Evolutionary conservation across 306 rosid genomes (phyloP), one percentile per base, ranked within the genome.

Genomic region (Vigna unguiculata): DNA sequence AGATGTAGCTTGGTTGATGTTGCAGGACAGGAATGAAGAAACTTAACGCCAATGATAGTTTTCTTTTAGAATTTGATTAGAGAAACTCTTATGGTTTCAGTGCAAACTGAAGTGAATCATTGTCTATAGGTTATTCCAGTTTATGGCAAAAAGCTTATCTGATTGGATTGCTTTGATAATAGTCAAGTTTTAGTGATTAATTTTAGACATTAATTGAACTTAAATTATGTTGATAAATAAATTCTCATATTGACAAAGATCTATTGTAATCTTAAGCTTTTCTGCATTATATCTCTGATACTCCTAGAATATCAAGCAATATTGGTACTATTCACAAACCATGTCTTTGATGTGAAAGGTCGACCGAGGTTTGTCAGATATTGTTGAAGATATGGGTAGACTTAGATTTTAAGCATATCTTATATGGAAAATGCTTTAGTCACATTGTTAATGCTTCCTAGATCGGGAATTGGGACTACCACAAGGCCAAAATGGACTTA

Each of bases 261-360:
- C 74, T 52, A 62, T 72, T 41, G 11, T 59, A 14, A 72, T 63
- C 59, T 6, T 43, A 14, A 17, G 68, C 58, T 72, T 51, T 15
- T 64, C 59, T 69, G 38, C 48, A 19, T 59, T 63, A 34, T 67
- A 61, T 28, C 51, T 34, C 40, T 57, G 20, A 19, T 64, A 15
- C 54, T 60, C 60, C 53, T 76, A 62, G 49, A 60, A 40, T 28
- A 45, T 41, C 8, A 16, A 45, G 57, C 25, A 16, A 32, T 55
- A 30, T 30, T 79, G 54, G 12, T 54, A n/a, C 75, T 34, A 2
- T 41, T 67, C 21, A 66, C 38, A 45, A 24, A 28, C 14, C 32
- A 68, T 45, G 22, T 55, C 70, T 32, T 46, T 24, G 36, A 36
- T 78, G 28, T 58, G 46, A 46, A 32, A 19, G 81, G 32, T 38